A percentile compares a stretch with the other conserved stretches of the same genome.
These are phyloP conservation scores for Lichtheimia ramosa DNA, from an alignment of 371 early-diverging fungal species.

Conservation along the genomic window DNA sequence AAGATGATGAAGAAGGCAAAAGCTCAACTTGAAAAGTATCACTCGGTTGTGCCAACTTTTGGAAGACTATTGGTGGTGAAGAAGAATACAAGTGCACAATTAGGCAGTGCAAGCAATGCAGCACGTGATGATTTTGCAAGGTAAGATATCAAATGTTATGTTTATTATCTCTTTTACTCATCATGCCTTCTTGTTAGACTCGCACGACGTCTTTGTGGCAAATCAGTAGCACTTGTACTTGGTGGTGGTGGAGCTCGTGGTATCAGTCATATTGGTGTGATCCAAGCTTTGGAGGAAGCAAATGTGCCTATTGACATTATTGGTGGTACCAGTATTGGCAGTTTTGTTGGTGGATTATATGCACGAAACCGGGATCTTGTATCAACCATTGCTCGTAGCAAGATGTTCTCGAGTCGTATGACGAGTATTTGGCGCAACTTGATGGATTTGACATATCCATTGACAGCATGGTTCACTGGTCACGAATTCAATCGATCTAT, in stretches of 20 bases:
- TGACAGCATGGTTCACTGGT: slow-evolving; percentile 89
- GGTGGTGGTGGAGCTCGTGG: slow-evolving; percentile 99
- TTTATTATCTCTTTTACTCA: neutral
- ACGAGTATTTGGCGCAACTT: slow-evolving; percentile 88
- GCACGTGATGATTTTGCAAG: slow-evolving; percentile 69
- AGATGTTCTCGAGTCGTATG: slow-evolving; percentile 83
- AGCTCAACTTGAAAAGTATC: slow-evolving; percentile 71
- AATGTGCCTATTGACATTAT: slow-evolving; percentile 98
- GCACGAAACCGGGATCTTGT: slow-evolving; percentile 89
- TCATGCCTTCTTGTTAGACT: slow-evolving; percentile 51
- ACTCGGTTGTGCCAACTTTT: slow-evolving; percentile 46
- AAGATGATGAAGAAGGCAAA: slow-evolving; percentile 62
- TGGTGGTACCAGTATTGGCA: slow-evolving; percentile 98
- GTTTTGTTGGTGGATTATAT: slow-evolving; percentile 96
- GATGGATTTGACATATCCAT: slow-evolving; percentile 96
- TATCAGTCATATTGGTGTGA: slow-evolving; percentile 94
- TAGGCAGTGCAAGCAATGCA: slow-evolving; percentile 26
- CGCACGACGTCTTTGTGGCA: slow-evolving; percentile 91
- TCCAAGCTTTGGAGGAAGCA: slow-evolving; percentile 97
- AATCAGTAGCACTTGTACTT: slow-evolving; percentile 96
- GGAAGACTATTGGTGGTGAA: slow-evolving; percentile 34
- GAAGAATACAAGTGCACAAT: slow-evolving; percentile 21
- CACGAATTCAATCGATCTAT: slow-evolving; percentile 95
- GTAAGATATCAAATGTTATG: slow-evolving; percentile 14
- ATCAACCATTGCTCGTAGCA: slow-evolving; percentile 83